phyloP scores from a whole-genome alignment of 1,284 basidiomycete species.

The Rugosomyces carneus region DNA sequence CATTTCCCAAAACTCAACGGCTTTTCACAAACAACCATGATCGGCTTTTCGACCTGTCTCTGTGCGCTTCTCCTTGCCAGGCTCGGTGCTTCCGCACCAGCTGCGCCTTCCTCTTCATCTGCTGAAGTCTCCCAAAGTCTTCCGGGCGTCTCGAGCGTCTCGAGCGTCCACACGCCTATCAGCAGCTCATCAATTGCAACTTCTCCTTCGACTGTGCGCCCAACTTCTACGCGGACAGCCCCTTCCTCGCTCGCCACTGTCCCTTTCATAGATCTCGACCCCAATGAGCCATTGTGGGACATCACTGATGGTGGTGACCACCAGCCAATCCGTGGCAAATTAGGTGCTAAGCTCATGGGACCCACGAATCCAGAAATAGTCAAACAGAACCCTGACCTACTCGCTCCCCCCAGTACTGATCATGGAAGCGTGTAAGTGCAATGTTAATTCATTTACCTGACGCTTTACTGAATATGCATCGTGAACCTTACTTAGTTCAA shows the following conservation, averaged over 20 bases:
- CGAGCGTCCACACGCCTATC: no score
- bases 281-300: slow-evolving; percentile 42
- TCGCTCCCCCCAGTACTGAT: slow-evolving; percentile 66
- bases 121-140: slow-evolving; percentile 5
- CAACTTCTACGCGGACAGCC: slow-evolving; percentile 15
- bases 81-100: slow-evolving; percentile 20
- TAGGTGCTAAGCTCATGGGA: slow-evolving; percentile 50
- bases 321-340: slow-evolving; percentile 30
- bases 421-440: slow-evolving; percentile 50
- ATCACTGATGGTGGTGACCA: slow-evolving; percentile 20
- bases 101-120: slow-evolving; percentile 15
- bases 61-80: slow-evolving; percentile 27
- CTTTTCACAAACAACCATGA: slow-evolving; percentile 14
- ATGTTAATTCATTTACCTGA: not conserved
- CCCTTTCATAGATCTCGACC: slow-evolving; percentile 43
- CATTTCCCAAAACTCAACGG: not conserved
- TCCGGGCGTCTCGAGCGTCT: not conserved
- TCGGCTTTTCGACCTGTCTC: slow-evolving; percentile 24
- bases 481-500: slow-evolving; percentile 36
- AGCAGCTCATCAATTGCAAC: not conserved
- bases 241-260: slow-evolving; percentile 30
- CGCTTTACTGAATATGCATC: slow-evolving; percentile 2
- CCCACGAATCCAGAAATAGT: slow-evolving; percentile 49
- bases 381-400: slow-evolving; percentile 52
- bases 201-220: not conserved